Base-by-base conservation (phyloP, 768 basidiomycete species). In the Agaricus subrufescens region DNA sequence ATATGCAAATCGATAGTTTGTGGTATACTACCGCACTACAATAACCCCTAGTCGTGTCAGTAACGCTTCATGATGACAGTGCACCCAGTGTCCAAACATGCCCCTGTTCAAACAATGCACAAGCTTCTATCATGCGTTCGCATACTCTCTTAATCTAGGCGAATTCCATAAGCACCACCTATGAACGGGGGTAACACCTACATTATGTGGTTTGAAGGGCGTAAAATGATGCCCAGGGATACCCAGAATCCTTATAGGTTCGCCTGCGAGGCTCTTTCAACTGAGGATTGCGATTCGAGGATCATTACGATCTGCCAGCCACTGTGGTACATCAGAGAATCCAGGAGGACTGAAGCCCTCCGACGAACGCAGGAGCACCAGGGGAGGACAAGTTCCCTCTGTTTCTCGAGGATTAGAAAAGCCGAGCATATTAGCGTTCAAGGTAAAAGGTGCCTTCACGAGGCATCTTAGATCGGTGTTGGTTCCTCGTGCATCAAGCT, bases 171-270 rank as follows among this genome's bases (percentile, higher is more conserved):
- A 56, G n/a, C 19, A 37, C 4, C 23, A 31, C 7, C 7, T 23
- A 15, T 5, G 34, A 14, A 26, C 7, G 23, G 19, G 5, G n/a
- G 11, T 11, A 3, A 34, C 11, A 63, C 71, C 10, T 59, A 88
- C 87, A 63, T 84, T 77, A 8, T 60, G 57, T 8, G 67, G 57
- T 46, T 76, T 70, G 63, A 89, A 89, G 0, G 79, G 72, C 59
- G 78, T 66, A 58, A 89, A 88, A 59, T 89, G 87, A 64, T 88
- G 67, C 0, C 87, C 87, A 0, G 86, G 82, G 3, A 89, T 80
- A 58, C 83, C 79, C 42, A 81, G 63, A 2, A 78, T 70, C 39
- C 74, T 71, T 1, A 86, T 55, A 5, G 63, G 31, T 8, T 47
- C 56, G 3, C 71, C 72, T 0, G 75, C 66, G 8, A 84, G 58